Percentiles rank a stretch among this genome's conserved stretches.
Evolutionary conservation across 371 early-diverging fungal species (phyloP).

Genomic region (Apophysomyces variabilis): DNA sequence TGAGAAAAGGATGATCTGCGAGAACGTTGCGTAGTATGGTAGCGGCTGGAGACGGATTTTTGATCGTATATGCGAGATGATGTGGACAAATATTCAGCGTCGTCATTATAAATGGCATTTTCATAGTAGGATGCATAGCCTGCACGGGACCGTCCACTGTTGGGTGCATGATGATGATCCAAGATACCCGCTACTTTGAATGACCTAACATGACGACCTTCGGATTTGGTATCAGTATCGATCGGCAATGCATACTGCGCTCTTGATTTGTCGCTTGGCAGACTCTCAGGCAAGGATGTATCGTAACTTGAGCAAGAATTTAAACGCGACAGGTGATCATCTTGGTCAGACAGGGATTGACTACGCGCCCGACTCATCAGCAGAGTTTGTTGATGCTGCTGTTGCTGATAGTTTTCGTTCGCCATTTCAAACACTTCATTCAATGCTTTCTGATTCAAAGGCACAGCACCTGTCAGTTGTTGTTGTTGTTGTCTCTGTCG

Average conservation of each 20-base stretch:
- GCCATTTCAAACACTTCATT: not conserved
- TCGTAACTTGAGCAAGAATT: conserved; percentile 5
- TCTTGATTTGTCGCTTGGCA: not conserved
- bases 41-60: not conserved
- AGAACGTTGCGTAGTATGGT: not conserved
- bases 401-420: not conserved
- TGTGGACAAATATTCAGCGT: not conserved
- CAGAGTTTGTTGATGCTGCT: not conserved
- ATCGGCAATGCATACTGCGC: not conserved
- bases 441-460: not conserved
- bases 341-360: conserved; percentile 4
- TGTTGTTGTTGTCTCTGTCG: not conserved
- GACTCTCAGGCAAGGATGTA: conserved; percentile 2
- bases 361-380: not conserved
- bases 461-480: not conserved
- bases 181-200: conserved; percentile 8
- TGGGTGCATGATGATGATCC: conserved; percentile 6
- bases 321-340: conserved; percentile 6
- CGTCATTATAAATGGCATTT: not conserved
- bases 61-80: conserved; percentile 2
- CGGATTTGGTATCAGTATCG: conserved; percentile 1
- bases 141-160: not conserved
- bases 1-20: not conserved
- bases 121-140: conserved; percentile 4
- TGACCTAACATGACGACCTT: not conserved